A percentile compares a stretch with the other conserved stretches of the same genome.
Evolutionary conservation across 306 rosid species (phyloP).

Genomic region (Amphicarpaea edgeworthii): DNA sequence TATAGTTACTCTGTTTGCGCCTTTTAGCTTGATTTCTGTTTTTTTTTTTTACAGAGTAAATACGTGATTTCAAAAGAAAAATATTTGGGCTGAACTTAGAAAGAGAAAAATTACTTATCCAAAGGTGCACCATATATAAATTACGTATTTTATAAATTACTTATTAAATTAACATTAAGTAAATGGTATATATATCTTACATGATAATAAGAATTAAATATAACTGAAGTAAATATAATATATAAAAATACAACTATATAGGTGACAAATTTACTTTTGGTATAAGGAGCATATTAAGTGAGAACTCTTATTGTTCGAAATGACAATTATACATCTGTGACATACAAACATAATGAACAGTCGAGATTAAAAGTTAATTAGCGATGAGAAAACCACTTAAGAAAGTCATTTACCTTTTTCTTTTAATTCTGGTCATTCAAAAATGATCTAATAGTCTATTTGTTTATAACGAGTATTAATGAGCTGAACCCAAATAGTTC

Average conservation of each 20-base stretch:
- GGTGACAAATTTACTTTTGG: neutral
- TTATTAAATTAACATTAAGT: neutral
- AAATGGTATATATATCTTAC: neutral
- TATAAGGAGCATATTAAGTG: neutral
- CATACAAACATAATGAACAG: neutral
- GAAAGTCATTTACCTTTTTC: neutral
- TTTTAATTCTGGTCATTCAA: neutral
- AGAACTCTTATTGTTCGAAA: neutral
- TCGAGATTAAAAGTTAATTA: neutral
- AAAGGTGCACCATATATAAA: too few species aligned
- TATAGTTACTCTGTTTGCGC: neutral
- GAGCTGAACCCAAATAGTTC: neutral
- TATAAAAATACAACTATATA: neutral
- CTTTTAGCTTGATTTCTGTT: constrained; percentile 6
- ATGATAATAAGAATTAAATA: neutral
- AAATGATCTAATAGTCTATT: neutral
- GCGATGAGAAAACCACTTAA: neutral
- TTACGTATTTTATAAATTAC: too few species aligned
- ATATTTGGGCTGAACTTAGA: too few species aligned
- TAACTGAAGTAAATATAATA: neutral
- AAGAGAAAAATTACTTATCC: too few species aligned
- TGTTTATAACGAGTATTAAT: neutral
- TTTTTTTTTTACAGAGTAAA: too few species aligned
- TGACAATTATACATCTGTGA: neutral
- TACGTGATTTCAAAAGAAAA: too few species aligned